Evolutionary conservation across 2,329 filamentous ascomycete genomes (phyloP).

Genomic region (Zalaria obscura): DNA sequence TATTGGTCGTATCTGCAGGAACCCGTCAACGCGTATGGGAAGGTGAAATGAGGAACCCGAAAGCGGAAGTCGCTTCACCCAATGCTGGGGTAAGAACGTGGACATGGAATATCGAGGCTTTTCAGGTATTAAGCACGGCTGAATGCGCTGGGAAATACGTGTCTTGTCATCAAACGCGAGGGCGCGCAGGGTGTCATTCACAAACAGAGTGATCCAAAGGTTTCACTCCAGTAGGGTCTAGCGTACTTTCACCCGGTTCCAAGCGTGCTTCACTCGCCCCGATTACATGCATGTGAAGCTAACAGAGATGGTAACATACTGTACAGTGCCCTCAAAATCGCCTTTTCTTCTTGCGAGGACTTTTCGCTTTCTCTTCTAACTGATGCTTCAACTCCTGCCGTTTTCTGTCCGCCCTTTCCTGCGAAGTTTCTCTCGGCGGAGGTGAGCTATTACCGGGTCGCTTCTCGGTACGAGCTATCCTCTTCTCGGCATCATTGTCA

Average conservation of each 20-base stretch:
- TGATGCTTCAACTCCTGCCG: conserved; percentile 42
- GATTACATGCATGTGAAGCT: background rate
- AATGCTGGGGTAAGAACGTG: no score
- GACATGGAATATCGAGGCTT: no score
- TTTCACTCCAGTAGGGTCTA: background rate
- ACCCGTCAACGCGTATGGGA: no score
- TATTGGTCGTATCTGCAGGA: no score
- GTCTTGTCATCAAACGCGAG: no score
- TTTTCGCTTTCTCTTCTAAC: conserved; percentile 36
- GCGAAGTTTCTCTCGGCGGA: conserved; percentile 24
- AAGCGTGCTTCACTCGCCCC: background rate
- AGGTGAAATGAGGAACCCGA: no score
- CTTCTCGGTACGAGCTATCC: background rate
- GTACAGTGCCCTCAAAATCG: conserved; percentile 30
- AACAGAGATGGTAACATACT: background rate
- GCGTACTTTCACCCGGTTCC: no score
- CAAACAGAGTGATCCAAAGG: conserved; percentile 1
- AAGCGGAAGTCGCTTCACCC: no score
- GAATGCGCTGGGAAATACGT: no score
- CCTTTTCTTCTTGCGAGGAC: conserved; percentile 41
- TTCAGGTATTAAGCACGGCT: no score
- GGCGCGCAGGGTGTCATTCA: no score
- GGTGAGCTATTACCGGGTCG: background rate
- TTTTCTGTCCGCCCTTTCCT: conserved; percentile 40
- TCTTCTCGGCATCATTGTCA: conserved; percentile 2